Evolutionary conservation across 441 rosid species (phyloP).

Genomic region (Pelargonium myrrhifolium): DNA sequence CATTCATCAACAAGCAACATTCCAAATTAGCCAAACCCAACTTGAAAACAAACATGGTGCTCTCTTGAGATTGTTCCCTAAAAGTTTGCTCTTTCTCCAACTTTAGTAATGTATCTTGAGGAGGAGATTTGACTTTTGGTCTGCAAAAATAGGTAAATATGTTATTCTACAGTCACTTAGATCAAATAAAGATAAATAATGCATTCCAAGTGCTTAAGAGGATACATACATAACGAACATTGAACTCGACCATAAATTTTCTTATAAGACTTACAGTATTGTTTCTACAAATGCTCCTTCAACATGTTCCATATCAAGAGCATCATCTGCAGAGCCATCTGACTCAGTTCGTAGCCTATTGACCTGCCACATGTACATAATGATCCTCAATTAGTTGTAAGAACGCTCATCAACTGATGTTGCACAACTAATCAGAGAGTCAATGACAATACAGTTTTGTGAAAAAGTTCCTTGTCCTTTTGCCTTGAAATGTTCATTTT

Average conservation of each 20-base stretch:
- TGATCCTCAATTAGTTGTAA: constrained; percentile 9
- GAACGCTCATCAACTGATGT: background rate
- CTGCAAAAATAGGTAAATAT: constrained; percentile 32
- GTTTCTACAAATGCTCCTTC: constrained; percentile 96
- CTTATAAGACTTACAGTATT: constrained; percentile 50
- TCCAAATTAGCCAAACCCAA: constrained; percentile 73
- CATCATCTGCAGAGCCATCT: constrained; percentile 51
- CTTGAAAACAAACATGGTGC: constrained; percentile 81
- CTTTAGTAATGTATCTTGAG: constrained; percentile 78
- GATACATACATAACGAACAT: background rate
- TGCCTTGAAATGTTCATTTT: background rate
- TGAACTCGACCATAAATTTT: constrained; percentile 15
- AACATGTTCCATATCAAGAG: constrained; percentile 73
- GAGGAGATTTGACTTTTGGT: constrained; percentile 73
- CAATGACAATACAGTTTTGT: background rate
- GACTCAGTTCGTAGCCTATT: constrained; percentile 64
- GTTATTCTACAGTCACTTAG: background rate
- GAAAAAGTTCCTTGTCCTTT: background rate
- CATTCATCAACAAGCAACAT: constrained; percentile 88
- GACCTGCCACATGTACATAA: constrained; percentile 40
- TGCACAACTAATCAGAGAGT: background rate
- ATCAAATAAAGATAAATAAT: constrained; percentile 14
- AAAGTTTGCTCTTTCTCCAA: constrained; percentile 66
- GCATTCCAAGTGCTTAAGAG: background rate
- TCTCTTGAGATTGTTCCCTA: constrained; percentile 56